A percentile compares a stretch with the other conserved stretches of the same genome.
Evolutionary conservation across 352 stramenopile species (phyloP).

Genomic region (Phytophthora litchii): DNA sequence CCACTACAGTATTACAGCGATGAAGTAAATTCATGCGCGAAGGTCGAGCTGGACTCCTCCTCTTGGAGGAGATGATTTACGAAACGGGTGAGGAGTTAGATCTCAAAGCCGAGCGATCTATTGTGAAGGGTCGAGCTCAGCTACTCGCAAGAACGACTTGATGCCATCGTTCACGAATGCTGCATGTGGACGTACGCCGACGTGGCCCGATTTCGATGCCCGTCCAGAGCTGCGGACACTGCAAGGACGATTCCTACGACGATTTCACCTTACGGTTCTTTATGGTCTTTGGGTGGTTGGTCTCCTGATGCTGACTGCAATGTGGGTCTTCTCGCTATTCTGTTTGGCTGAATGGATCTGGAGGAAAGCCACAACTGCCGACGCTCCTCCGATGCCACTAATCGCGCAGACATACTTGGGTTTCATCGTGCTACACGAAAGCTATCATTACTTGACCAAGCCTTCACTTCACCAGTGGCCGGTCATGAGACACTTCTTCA

Average conservation of each 20-base stretch:
- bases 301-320: conserved; percentile 34
- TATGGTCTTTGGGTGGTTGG: conserved; percentile 38
- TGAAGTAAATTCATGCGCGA: too few relatives aligned
- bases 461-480: conserved; percentile 45
- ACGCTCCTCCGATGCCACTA: conserved; percentile 12
- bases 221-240: conserved; percentile 35
- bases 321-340: conserved; percentile 26
- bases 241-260: conserved; percentile 37
- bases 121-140: conserved; percentile 8
- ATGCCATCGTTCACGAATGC: conserved; percentile 19
- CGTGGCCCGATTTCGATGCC: conserved; percentile 28
- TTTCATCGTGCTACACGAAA: conserved; percentile 48
- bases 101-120: background rate
- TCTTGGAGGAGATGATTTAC: too few relatives aligned
- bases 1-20: too few relatives aligned
- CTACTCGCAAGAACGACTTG: background rate
- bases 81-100: too few relatives aligned
- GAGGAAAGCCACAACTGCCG: background rate
- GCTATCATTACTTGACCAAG: conserved; percentile 41
- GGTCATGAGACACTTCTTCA: conserved; percentile 38
- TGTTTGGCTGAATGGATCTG: conserved; percentile 20
- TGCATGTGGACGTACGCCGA: conserved; percentile 20
- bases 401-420: conserved; percentile 34
- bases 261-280: conserved; percentile 33
- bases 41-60: too few relatives aligned